phyloP scores from a whole-genome alignment of 768 basidiomycete genomes.

The Mycena latifolia region DNA sequence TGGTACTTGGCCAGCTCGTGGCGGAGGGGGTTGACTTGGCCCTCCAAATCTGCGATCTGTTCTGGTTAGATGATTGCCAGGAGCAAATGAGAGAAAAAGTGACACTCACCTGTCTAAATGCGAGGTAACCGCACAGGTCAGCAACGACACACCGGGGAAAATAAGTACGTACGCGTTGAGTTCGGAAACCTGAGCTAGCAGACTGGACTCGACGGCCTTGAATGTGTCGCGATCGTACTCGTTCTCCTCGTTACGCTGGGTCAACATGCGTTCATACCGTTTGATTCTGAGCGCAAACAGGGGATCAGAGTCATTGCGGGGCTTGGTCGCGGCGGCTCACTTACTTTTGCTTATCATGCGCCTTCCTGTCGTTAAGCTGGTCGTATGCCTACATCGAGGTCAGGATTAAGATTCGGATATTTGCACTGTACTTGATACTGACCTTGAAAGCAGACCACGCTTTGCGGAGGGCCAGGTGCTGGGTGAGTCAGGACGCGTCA shows the following conservation, averaged over 20 bases:
- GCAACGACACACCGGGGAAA: background rate
- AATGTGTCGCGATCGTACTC: conserved; percentile 13
- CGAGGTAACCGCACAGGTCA: conserved; percentile 9
- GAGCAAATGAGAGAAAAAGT: background rate
- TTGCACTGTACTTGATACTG: too few relatives aligned
- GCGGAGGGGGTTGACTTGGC: conserved; percentile 52
- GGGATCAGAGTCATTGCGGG: conserved; percentile 10
- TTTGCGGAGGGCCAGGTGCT: conserved; percentile 46
- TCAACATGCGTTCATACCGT: background rate
- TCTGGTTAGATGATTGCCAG: conserved; percentile 4
- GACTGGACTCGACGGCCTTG: conserved; percentile 28
- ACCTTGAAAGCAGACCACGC: conserved; percentile 36
- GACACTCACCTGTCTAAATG: conserved; percentile 36
- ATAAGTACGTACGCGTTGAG: conserved; percentile 24
- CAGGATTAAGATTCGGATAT: too few relatives aligned
- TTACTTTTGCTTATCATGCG: conserved; percentile 17
- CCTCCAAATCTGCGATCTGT: conserved; percentile 44
- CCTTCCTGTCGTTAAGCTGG: conserved; percentile 25
- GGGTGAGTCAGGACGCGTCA: conserved; percentile 17
- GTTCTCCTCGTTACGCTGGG: conserved; percentile 7
- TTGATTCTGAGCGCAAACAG: conserved; percentile 10
- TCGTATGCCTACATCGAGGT: too few relatives aligned
- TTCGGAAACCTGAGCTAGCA: conserved; percentile 15
- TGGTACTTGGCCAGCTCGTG: conserved; percentile 44
- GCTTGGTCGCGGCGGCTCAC: background rate